A percentile compares a stretch with the other conserved stretches of the same genome.
Evolutionary conservation across 1,284 basidiomycete species (phyloP).

Genomic region (Porodaedalea pini): DNA sequence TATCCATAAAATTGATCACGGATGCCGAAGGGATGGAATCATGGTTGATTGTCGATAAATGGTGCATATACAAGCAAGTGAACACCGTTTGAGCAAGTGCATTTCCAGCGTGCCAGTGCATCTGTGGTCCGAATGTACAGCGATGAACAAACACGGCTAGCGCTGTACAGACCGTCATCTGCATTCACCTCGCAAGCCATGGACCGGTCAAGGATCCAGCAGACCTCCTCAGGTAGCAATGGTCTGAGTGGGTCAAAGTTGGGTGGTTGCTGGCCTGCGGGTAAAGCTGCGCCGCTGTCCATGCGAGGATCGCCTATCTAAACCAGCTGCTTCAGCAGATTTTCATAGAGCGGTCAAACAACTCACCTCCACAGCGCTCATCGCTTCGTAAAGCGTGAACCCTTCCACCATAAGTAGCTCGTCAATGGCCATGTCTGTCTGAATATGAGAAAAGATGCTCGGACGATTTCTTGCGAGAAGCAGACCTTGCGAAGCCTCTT

Average conservation of each 20-base stretch:
- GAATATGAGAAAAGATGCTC: slow-evolving; percentile 16
- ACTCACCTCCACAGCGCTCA: slow-evolving; percentile 83
- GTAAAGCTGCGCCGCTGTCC: slow-evolving; percentile 72
- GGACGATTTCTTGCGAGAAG: neutral
- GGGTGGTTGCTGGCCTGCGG: slow-evolving; percentile 39
- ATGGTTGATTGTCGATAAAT: slow-evolving; percentile 56
- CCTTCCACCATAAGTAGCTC: slow-evolving; percentile 66
- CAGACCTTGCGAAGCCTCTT: slow-evolving; percentile 14
- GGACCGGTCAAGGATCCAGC: slow-evolving; percentile 83
- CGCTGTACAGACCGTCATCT: slow-evolving; percentile 19
- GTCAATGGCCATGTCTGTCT: slow-evolving; percentile 61
- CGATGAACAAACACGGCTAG: slow-evolving; percentile 16
- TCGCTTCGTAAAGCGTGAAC: slow-evolving; percentile 78
- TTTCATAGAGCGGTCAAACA: slow-evolving; percentile 11
- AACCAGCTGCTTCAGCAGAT: slow-evolving; percentile 21
- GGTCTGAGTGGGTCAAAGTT: slow-evolving; percentile 63
- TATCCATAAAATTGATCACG: slow-evolving; percentile 20
- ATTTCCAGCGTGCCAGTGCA: slow-evolving; percentile 84
- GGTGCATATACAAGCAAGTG: slow-evolving; percentile 78
- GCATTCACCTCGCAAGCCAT: slow-evolving; percentile 74
- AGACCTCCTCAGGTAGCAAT: slow-evolving; percentile 71
- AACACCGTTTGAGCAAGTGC: slow-evolving; percentile 84
- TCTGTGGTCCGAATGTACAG: slow-evolving; percentile 43
- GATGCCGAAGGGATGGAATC: slow-evolving; percentile 43
- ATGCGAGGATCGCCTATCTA: slow-evolving; percentile 89